phyloP scores from a whole-genome alignment of 1,284 basidiomycete genomes.

The Baeospora myosura region DNA sequence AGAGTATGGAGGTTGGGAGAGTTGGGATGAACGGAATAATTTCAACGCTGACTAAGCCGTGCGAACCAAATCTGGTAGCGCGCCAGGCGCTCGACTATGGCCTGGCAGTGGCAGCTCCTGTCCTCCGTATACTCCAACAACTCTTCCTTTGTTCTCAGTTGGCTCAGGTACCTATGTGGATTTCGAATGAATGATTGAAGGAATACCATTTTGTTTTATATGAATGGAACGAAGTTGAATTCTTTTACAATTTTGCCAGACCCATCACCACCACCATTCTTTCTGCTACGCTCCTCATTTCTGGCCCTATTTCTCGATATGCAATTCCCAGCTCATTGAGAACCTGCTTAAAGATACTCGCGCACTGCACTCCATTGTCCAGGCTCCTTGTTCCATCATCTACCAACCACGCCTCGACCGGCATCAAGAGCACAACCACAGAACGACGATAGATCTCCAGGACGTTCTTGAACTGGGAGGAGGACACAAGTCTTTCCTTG shows the following conservation, averaged over 20 bases:
- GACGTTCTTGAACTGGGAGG: constrained; percentile 31
- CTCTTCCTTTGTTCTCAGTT: no score
- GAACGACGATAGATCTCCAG: constrained; percentile 36
- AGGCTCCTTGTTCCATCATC: constrained; percentile 56
- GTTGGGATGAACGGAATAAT: no score
- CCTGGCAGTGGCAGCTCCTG: no score
- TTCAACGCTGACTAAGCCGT: no score
- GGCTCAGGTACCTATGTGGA: no score
- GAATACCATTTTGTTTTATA: no score
- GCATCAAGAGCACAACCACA: constrained; percentile 44
- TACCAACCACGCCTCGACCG: constrained; percentile 48
- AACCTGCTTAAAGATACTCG: constrained; percentile 29
- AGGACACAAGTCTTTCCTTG: constrained; percentile 26
- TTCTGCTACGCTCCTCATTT: constrained; percentile 27
- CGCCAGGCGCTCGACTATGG: no score
- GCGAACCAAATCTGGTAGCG: no score
- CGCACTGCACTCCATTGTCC: constrained; percentile 39
- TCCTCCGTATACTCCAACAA: no score
- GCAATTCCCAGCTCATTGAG: constrained; percentile 39
- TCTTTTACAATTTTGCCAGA: no score
- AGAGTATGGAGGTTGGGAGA: constrained; percentile 8
- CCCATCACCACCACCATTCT: constrained; percentile 18
- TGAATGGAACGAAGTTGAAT: no score
- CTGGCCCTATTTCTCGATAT: constrained; percentile 38
- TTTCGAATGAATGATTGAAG: no score